Evolutionary conservation across 108 stramenopile species (phyloP).

Genomic region (Aureococcus anophagefferens): DNA sequence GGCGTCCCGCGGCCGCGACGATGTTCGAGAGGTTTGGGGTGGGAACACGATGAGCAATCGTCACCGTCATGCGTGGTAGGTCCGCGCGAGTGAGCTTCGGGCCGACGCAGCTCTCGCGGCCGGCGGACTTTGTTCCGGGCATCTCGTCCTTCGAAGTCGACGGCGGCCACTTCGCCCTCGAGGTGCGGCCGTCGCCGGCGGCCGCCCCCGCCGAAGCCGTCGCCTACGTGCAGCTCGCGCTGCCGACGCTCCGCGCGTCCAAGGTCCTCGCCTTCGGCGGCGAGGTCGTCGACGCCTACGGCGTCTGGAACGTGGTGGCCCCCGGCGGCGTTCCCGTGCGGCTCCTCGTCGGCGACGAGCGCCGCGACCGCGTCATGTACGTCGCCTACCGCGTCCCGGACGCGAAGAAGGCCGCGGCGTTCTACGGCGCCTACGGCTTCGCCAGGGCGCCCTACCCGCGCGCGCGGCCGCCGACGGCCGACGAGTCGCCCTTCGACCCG

Average conservation of each 20-base stretch:
- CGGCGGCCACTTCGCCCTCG: neutral
- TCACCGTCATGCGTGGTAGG: too few relatives aligned
- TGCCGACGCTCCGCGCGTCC: neutral
- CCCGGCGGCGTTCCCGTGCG: neutral
- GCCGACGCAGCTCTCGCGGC: neutral
- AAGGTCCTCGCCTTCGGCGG: neutral
- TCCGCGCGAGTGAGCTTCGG: neutral
- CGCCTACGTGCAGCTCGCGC: neutral
- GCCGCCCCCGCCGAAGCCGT: neutral
- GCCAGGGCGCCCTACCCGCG: neutral
- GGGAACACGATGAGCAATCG: too few relatives aligned
- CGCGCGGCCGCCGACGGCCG: neutral
- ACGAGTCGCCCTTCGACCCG: neutral
- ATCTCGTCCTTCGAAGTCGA: neutral
- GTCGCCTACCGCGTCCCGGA: neutral
- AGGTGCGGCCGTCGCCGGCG: neutral
- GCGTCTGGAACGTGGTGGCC: neutral
- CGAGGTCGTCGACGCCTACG: neutral
- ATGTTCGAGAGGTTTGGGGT: too few relatives aligned
- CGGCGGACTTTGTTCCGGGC: neutral
- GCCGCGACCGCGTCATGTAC: neutral
- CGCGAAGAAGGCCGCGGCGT: neutral
- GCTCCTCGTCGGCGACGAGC: neutral
- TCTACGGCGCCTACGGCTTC: neutral
- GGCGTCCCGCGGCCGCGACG: too few relatives aligned